phyloP scores from a whole-genome alignment of 208 protist genomes.

The Crithidia brevicula region DNA sequence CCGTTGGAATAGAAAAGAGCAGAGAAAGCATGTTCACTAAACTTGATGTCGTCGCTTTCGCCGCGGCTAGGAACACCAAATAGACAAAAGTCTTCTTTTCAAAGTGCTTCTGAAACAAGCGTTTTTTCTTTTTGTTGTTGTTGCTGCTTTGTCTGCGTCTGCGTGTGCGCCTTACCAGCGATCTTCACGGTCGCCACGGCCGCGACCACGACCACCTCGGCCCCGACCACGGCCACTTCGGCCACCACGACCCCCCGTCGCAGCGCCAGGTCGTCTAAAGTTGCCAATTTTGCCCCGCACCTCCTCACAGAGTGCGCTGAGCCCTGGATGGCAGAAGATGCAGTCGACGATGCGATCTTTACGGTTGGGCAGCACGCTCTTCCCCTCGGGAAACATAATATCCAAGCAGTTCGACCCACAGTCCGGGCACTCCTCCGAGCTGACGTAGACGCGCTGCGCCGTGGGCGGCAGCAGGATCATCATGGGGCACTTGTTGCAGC shows the following conservation, averaged over 20 bases:
- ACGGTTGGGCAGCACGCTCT: constrained; percentile 73
- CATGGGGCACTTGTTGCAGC: constrained; percentile 89
- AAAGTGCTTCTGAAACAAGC: neutral
- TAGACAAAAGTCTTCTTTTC: neutral
- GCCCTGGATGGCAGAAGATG: constrained; percentile 75
- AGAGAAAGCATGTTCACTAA: too few species aligned
- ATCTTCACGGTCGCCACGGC: constrained; percentile 26
- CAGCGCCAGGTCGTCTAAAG: constrained; percentile 47
- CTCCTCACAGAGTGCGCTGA: constrained; percentile 72
- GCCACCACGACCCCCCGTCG: constrained; percentile 23
- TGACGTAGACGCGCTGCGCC: constrained; percentile 81
- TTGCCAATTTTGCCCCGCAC: constrained; percentile 72
- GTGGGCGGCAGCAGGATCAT: constrained; percentile 88
- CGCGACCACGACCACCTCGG: constrained; percentile 28
- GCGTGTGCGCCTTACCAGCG: constrained; percentile 9
- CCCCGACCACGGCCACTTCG: constrained; percentile 30
- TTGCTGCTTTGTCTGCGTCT: constrained; percentile 14
- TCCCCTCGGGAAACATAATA: constrained; percentile 82
- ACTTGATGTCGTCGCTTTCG: too few species aligned
- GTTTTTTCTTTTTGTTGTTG: constrained; percentile 20
- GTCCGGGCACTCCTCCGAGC: constrained; percentile 73
- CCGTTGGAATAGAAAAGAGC: too few species aligned
- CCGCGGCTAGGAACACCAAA: neutral
- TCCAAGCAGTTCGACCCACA: constrained; percentile 81
- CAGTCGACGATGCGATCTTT: constrained; percentile 79